Base-by-base conservation (phyloP, 345 rosid genomes). In the Garcia nutans region DNA sequence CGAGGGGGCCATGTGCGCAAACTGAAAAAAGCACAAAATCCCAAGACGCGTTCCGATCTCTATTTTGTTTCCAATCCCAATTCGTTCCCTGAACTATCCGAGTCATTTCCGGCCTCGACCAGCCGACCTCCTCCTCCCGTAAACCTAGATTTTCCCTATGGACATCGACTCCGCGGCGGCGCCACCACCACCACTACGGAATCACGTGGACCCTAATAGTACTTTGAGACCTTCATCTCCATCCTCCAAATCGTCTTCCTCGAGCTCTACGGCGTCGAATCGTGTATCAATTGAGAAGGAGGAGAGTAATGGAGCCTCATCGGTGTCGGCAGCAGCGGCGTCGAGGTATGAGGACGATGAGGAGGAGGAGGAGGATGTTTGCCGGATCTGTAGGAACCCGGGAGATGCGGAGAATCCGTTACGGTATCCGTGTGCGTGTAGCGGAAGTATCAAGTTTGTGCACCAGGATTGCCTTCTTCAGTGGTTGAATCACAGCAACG, bases 401-500 rank as follows among this genome's bases (percentile, higher is more conserved):
- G 99, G 99, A 19, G 98, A 96, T 47, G 76, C 89, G 31, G 97
- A 92, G 59, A 93, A 93, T 84, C 98, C 98, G 80, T 87, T 96
- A 42, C 85, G 88, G 79, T 93, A 93, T 76, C 99, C 99, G 3
- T 96, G 99, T 74, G 98, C 99, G 0, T 96, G 99, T 72, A 92
- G 99, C 77, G 99, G 99, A 28, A 96, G 99, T 75, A 96, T 96
- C 79, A 96, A 93, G 85, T 96, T 87, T 70, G 99, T 96, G 66
- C 99, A 96, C 68, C 99, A 96, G 81, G 97, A 96, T 82, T 96
- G 99, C 62, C 97, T 96, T 60, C 94, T 96, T 59, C 98, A 96
- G 91, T 96, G 99, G 99, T 94, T 96, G 54, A 90, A 91, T 81
- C 99, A 93, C 71, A 93, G 97, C 86, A 96, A 96, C 84, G 97